Evolutionary conservation across 2,329 filamentous ascomycete genomes (phyloP), one percentile per base, ranked within the genome.

Genomic region (Paecilomyces formosus): DNA sequence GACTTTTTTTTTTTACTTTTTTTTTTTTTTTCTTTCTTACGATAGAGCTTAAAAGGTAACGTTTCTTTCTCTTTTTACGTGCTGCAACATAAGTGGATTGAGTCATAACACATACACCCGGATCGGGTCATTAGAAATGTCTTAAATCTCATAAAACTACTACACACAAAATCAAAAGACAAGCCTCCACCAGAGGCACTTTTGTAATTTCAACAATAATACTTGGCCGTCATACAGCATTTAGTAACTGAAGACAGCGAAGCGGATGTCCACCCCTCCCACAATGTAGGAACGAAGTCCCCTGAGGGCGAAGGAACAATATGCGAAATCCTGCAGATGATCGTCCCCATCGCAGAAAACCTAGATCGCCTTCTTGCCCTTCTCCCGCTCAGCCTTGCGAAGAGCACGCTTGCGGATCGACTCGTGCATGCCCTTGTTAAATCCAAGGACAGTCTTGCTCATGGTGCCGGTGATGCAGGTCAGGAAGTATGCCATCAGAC

Each of bases 301-400:
- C 35, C 35, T 6, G 15, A n/a, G n/a, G n/a, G n/a, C n/a, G 35
- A 15, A 39, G 18, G n/a, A 45, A 45, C 6, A 45, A 8, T 6
- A 18, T 18, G 13, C 18, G 39, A 9, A 45, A 45, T 18, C 18
- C 7, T 45, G 39, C 11, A 6, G 39, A 18, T 45, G 3, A 9
- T 45, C 18, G 15, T 18, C n/a, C 8, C 39, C n/a, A 52, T 7
- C 8, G 50, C 3, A 24, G 22, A 9, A 26, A 61, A 53, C 60
- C 64, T 63, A 76, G 51, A 68, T 67, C 61, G 70, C 70, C 68
- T 78, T 78, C 72, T 78, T 77, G 33, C 68, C 74, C 77, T 89
- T 90, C 83, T 95, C 89, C 53, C 91, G 85, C 68, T 90, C 90
- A 3, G 86, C 87, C 82, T 96, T 97, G 72, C 83, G 87, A 70